Evolutionary conservation across 306 rosid genomes (phyloP), one percentile per base, ranked within the genome.

Genomic region (Hippophae gyantsensis): DNA sequence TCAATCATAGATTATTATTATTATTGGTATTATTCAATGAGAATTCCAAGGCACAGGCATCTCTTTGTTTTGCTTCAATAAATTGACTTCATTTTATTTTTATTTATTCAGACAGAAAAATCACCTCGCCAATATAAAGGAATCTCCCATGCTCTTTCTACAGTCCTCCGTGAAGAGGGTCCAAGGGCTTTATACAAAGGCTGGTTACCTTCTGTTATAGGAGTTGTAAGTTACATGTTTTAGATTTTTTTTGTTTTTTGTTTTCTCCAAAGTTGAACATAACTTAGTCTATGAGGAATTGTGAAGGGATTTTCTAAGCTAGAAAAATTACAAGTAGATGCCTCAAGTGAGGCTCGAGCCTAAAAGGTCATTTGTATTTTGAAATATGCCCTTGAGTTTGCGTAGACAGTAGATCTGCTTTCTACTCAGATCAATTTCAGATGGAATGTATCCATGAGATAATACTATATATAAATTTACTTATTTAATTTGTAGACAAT

Each of bases 161-260:
- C 76, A 7, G 89, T 80, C 66, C 78, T 86, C 27, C 69, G 81
- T 69, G 89, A 86, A 73, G 94, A 86, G 72, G 82, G 89, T 42
- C 72, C 82, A 42, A 74, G 89, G 38, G 84, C 82, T 63, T 60
- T 82, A 73, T 82, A 80, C 69, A 78, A 70, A 75, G 86, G 89
- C 59, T 82, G 89, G 94, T 69, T 82, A 49, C 89, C 89, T 69
- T 80, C 89, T 66, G 84, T 82, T 42, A 82, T 85, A 52, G 86
- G 89, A 80, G 84, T 85, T 60, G 93, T 85, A 72, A 77, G 93
- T 65, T 47, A 66, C 49, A 60, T 60, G 12, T 41, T 65, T 11
- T 11, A 52, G 40, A 32, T 32, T 32, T 2, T 32, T 32, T 32
- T 32, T 18, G 23, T 18, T 18, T 18, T 18, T 18, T 18, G 23